A percentile compares a stretch with the other conserved stretches of the same genome.
Evolutionary conservation across 228 moss, liverwort and hornwort genomes (phyloP).

Genomic region (Sphagnum fallax): DNA sequence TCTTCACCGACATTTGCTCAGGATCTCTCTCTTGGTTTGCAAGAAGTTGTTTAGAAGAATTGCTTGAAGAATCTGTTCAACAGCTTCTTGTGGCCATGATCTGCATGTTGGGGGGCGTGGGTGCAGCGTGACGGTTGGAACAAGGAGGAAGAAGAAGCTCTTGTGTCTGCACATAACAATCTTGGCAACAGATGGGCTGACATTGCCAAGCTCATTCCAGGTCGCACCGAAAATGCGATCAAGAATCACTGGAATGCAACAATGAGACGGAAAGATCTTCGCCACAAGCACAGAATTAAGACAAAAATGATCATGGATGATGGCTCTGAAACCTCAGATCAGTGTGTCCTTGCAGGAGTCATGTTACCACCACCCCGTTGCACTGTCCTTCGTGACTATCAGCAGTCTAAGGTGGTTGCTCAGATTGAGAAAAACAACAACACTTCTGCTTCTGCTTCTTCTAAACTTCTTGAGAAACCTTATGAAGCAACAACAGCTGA

Average conservation of each 20-base stretch:
- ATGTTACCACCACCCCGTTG: slow-evolving; percentile 43
- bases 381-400: slow-evolving; percentile 94
- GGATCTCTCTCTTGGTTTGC: too few relatives aligned
- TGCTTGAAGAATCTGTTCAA: too few relatives aligned
- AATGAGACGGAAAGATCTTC: slow-evolving; percentile 88
- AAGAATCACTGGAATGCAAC: slow-evolving; percentile 99
- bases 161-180: slow-evolving; percentile 89
- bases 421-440: slow-evolving; percentile 52
- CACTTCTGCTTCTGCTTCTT: background rate
- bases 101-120: background rate
- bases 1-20: too few relatives aligned
- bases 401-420: slow-evolving; percentile 77
- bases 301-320: slow-evolving; percentile 51
- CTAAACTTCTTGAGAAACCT: slow-evolving; percentile 21
- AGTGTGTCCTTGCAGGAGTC: slow-evolving; percentile 52
- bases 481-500: slow-evolving; percentile 26
- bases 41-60: too few relatives aligned
- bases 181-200: slow-evolving; percentile 99
- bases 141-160: slow-evolving; percentile 92
- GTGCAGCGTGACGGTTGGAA: slow-evolving; percentile 95
- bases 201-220: slow-evolving; percentile 96
- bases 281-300: slow-evolving; percentile 81
- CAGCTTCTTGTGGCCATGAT: too few relatives aligned
- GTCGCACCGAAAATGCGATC: slow-evolving; percentile 94
- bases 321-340: slow-evolving; percentile 52